Base-by-base conservation (phyloP, 192 early-diverging fungal species). In the Lobosporangium transversale region DNA sequence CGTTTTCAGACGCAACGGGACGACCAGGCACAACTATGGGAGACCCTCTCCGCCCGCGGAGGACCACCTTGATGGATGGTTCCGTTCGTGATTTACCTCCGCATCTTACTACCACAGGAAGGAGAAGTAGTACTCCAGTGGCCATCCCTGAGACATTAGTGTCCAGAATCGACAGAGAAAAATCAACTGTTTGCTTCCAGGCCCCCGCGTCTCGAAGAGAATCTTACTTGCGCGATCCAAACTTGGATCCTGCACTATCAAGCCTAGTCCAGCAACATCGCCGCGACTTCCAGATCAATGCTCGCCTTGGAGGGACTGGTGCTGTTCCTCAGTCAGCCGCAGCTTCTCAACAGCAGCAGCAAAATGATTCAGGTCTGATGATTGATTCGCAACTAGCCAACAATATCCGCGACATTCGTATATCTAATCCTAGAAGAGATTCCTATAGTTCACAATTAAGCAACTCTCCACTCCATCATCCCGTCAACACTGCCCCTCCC, bases 111-210 rank as follows among this genome's bases (percentile, higher is more conserved):
- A 10, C 44, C 4, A 18, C 61, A 27, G 15, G 45, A 7, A 57
- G 62, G 24, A 57, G 62, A 30, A 59, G 70, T 33, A 73, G 62
- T 43, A 48, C 56, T 10, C 62, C 70, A 1, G 47, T 59, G 7
- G 14, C 14, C 26, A 37, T 57, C 1, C 23, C 54, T 11, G 61
- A 73, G 56, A 52, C 70, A 23, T 58, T 73, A 2, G 56, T 73
- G 23, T 63, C 61, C 3, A 45, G 50, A 45, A 65, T 73, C n/a
- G 70, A 73, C 32, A 32, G 70, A 18, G 70, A 73, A 35, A 73
- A 73, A 11, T 73, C 70, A 1, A 73, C 70, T 18, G 56, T 58
- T 20, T 73, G 70, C 24, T 73, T 73, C 42, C 70, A 73, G 49
- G n/a, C 23, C 9, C 70, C 70, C n/a, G 17, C 31, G 3, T 23